Evolutionary conservation across 163 green algal genomes (phyloP), one percentile per base, ranked within the genome.

Genomic region (Scenedesmus sp.): DNA sequence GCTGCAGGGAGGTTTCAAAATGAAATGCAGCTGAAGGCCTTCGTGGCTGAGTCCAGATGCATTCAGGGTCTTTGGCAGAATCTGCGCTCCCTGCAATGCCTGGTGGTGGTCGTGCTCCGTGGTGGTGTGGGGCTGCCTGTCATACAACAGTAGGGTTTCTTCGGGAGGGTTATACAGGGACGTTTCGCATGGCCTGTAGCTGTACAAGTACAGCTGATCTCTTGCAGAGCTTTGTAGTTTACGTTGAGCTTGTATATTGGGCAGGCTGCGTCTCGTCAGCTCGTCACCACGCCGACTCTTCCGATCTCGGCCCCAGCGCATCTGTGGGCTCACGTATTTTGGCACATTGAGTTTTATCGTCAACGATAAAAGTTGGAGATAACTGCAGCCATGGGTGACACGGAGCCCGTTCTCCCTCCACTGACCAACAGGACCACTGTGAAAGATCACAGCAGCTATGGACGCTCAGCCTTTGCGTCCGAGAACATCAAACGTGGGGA

Each of bases 381-480:
- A 79, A 5, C 23, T 52, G 70, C 70, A 79, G 18, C 4, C 70
- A 79, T 79, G 70, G 70, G 23, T 52, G 70, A 79, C 70, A 23
- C 46, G 70, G 70, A 79, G 70, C 70, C 70, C 70, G 23, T 79
- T 5, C 70, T 52, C 23, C 70, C 70, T 79, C 70, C 70, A 46
- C 70, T 79, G 23, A 79, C 70, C 12, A 52, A 79, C 70, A 79
- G 20, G 70, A 79, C 70, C 70, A 79, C 23, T 79, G 87, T 91
- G 87, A 84, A 91, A 73, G 87, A 84, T 62, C 70, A 85, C 60
- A 59, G 64, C 54, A 74, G 52, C 34, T 91, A 81, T 91, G 87
- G 87, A 10, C 87, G 87, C 54, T 62, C 54, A 59, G 87, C 87
- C 70, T 79, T 91, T 20, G 70, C 87, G 3, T 13, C 87, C 46